Conservation (phyloP, 2,329 filamentous ascomycete genomes). For the Tricladium varicosporioides region DNA sequence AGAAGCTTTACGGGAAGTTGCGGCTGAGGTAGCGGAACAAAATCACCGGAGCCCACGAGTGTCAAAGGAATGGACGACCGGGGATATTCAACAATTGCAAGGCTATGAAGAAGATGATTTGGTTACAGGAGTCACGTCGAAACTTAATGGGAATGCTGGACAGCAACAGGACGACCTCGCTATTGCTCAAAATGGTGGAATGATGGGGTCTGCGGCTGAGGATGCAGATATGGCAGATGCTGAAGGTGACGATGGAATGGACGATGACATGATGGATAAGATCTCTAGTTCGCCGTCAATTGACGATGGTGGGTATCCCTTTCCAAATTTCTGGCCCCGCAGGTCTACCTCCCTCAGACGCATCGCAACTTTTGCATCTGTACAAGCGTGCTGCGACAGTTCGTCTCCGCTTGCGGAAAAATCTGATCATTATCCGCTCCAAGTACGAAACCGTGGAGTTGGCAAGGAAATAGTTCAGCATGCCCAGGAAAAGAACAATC, state of each 20-base stretch:
- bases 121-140: conserved; percentile 40
- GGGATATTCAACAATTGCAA: conserved; percentile 28
- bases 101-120: conserved; percentile 44
- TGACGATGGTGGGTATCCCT: conserved; percentile 85
- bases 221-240: conserved; percentile 66
- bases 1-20: conserved; percentile 76
- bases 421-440: conserved; percentile 28
- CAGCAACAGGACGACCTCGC: conserved; percentile 57
- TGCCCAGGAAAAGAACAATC: conserved; percentile 26
- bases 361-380: conserved; percentile 18
- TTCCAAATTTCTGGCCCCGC: conserved; percentile 31
- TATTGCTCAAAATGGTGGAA: conserved; percentile 59
- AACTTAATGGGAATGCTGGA: conserved; percentile 36
- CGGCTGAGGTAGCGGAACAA: conserved; percentile 73
- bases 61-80: conserved; percentile 50
- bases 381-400: conserved; percentile 35
- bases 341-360: conserved; percentile 29
- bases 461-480: conserved; percentile 27
- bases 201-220: conserved; percentile 45
- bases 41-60: conserved; percentile 62
- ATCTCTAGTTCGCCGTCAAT: conserved; percentile 99
- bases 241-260: conserved; percentile 71
- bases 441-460: conserved; percentile 17
- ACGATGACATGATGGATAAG: conserved; percentile 93
- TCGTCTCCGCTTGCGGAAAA: conserved; percentile 33